Conservation (phyloP, 495 filamentous ascomycete genomes). For the Aspergillus panamensis region DNA sequence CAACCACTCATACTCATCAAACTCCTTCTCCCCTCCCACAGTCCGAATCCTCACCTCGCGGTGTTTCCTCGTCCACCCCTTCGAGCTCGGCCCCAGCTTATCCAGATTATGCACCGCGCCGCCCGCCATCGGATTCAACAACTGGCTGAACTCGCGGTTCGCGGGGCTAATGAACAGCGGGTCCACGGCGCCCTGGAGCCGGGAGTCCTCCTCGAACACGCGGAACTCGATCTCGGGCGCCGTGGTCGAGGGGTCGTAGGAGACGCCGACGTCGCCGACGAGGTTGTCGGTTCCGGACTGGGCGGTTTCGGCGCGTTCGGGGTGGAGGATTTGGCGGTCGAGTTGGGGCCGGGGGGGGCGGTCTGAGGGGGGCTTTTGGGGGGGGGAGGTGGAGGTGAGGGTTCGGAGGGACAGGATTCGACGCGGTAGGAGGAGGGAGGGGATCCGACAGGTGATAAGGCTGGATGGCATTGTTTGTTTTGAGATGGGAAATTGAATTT, state of each 20-base stretch:
- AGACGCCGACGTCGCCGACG: slow-evolving; percentile 3
- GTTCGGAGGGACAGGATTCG: background rate
- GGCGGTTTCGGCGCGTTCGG: slow-evolving; percentile 15
- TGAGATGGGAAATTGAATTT: background rate
- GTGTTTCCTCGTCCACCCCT: slow-evolving; percentile 14
- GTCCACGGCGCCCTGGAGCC: background rate
- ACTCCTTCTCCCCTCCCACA: background rate
- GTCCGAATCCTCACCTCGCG: slow-evolving; percentile 4
- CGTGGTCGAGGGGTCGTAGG: slow-evolving; percentile 12
- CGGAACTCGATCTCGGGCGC: slow-evolving; percentile 10
- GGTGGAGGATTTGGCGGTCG: slow-evolving; percentile 7
- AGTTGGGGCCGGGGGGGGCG: background rate
- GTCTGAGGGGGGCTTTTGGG: background rate
- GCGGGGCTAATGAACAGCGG: slow-evolving; percentile 14
- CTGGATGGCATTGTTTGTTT: background rate
- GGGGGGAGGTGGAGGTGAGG: slow-evolving; percentile 1
- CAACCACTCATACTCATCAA: slow-evolving; percentile 14
- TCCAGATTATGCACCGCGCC: slow-evolving; percentile 1
- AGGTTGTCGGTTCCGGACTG: slow-evolving; percentile 14
- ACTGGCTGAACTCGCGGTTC: slow-evolving; percentile 6
- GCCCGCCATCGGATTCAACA: background rate
- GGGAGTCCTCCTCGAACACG: background rate
- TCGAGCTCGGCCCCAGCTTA: slow-evolving; percentile 4
- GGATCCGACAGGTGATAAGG: background rate
- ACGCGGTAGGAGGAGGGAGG: background rate